Base-by-base conservation (phyloP, 164 flowering plant genomes). In the Sedum album region DNA sequence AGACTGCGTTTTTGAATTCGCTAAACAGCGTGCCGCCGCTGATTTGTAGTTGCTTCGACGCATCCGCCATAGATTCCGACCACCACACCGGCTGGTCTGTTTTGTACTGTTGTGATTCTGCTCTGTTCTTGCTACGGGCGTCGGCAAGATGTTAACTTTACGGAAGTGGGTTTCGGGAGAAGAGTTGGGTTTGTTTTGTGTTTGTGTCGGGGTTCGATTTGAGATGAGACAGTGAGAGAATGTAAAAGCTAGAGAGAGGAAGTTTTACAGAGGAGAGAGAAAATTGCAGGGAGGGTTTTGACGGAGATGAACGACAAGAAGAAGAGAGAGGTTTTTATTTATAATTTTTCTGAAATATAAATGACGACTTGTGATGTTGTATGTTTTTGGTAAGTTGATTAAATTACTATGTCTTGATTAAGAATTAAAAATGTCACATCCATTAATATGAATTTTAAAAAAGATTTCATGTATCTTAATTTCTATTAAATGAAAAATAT, bases 21-120 rank as follows among this genome's bases (percentile, higher is more conserved):
- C 44, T 26, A 0, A 64, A 6, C 8, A 64, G 66, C 25, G 66
- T 35, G 5, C 66, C 66, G 26, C 66, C 25, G 41, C 28, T 64
- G 25, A 33, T 35, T 39, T 64, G 66, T 10, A 64, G 28, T 20
- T 64, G 66, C 28, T 64, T 64, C 41, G 44, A 35, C 15, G 25
- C 66, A 36, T 64, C 66, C 66, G 28, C 66, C 66, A 64, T 64
- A 10, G 41, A 18, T 41, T 35, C 5, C 31, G 17, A 26, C 17
- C 4, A 26, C 7, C 15, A 55, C 38, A 35, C 38, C 18, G 17
- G 10, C 61, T 26, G 31, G 17, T 55, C 15, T 55, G 61, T 28
- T 26, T 5, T 28, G 46, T 41, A 7, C 2, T 2, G 46, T 7
- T 35, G 5, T 35, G 38, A 3, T 41, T 41, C 2, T 2, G 46